These are phyloP conservation scores for Tetraselmis striata DNA, from an alignment of 139 green algal species.

Conservation along the genomic window DNA sequence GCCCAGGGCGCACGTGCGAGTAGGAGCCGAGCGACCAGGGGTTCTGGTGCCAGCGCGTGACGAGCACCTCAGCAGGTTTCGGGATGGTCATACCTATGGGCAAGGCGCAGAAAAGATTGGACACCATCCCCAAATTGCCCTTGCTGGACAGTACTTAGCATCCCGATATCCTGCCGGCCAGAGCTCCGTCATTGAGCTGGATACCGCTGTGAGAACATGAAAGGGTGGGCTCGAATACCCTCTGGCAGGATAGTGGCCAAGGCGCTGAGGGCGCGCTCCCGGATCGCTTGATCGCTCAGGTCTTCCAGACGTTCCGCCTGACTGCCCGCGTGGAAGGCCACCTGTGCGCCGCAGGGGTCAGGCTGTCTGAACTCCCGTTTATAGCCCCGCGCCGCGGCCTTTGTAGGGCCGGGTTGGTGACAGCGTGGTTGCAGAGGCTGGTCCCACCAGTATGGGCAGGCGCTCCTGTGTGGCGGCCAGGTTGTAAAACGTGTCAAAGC, in stretches of 20 bases:
- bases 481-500: neutral
- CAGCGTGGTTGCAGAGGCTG: too few species aligned
- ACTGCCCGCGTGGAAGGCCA: neutral
- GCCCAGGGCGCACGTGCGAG: neutral
- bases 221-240: too few species aligned
- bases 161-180: too few species aligned
- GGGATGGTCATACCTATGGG: neutral
- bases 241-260: neutral
- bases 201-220: too few species aligned
- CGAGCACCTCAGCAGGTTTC: neutral
- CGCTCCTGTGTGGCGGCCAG: neutral
- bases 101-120: too few species aligned
- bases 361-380: too few species aligned
- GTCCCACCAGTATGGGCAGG: neutral
- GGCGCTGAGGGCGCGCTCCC: neutral
- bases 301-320: neutral
- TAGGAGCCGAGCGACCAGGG: neutral
- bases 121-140: too few species aligned
- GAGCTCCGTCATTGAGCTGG: too few species aligned
- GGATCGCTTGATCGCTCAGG: neutral
- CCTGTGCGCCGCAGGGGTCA: too few species aligned
- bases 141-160: too few species aligned
- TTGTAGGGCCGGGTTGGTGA: too few species aligned
- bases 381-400: too few species aligned
- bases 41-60: neutral